These are phyloP conservation scores for Lotmaria passim DNA, from an alignment of 208 protist species.

Conservation along the genomic window DNA sequence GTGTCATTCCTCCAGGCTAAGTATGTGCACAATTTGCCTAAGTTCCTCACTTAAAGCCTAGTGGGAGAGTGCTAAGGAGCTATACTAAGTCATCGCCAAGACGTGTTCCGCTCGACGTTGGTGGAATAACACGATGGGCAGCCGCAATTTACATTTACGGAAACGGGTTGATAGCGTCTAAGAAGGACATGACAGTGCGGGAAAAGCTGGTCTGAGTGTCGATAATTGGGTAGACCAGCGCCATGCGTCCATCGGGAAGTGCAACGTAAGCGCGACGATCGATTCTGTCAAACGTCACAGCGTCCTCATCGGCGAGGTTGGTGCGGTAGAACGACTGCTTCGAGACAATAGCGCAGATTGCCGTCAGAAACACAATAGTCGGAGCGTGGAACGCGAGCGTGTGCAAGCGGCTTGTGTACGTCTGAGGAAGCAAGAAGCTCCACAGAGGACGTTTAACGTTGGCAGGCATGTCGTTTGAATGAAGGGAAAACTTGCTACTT, in stretches of 20 bases:
- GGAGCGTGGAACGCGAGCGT: slow-evolving; percentile 72
- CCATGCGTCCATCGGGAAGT: slow-evolving; percentile 91
- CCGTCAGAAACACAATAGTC: slow-evolving; percentile 71
- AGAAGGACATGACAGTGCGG: slow-evolving; percentile 76
- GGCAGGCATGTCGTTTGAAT: slow-evolving; percentile 28
- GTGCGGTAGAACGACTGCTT: slow-evolving; percentile 89
- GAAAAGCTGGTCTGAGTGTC: slow-evolving; percentile 84
- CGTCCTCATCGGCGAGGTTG: slow-evolving; percentile 82
- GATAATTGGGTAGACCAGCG: slow-evolving; percentile 88
- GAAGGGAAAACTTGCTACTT: slow-evolving; percentile 14
- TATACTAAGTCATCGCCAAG: slow-evolving; percentile 18
- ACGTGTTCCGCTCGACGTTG: neutral
- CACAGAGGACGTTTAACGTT: slow-evolving; percentile 84
- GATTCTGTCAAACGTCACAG: slow-evolving; percentile 85
- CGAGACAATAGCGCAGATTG: slow-evolving; percentile 70
- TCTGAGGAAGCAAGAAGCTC: slow-evolving; percentile 70
- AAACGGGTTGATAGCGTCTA: slow-evolving; percentile 85
- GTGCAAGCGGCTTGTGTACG: slow-evolving; percentile 79
- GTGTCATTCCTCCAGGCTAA: neutral
- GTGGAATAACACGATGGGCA: neutral
- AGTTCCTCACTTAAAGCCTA: slow-evolving; percentile 2
- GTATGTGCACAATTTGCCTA: neutral
- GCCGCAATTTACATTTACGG: slow-evolving; percentile 49
- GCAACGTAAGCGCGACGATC: slow-evolving; percentile 90
- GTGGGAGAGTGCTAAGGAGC: slow-evolving; percentile 23